phyloP scores from a whole-genome alignment of 1,284 basidiomycete species.

The Pterulicium gracile region DNA sequence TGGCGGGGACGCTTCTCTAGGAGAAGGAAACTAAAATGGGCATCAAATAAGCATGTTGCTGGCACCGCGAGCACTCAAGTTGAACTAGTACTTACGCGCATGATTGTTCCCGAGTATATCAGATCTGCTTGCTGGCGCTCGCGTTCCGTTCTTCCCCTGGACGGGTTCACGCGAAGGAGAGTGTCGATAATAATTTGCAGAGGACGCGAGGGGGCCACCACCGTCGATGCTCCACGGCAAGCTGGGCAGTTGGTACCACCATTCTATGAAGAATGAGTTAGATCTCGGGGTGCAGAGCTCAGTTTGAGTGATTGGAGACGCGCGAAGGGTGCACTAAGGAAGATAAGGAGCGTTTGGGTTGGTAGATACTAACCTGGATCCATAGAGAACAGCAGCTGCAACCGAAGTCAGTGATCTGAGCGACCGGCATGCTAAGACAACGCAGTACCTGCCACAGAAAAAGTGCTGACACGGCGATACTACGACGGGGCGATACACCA shows the following conservation, averaged over 20 bases:
- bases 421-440: slow-evolving; percentile 1
- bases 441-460: slow-evolving; percentile 69
- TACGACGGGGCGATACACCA: slow-evolving; percentile 67
- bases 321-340: neutral
- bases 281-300: neutral
- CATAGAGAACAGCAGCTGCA: slow-evolving; percentile 63
- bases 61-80: neutral
- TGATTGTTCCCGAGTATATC: slow-evolving; percentile 53
- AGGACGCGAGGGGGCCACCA: slow-evolving; percentile 56
- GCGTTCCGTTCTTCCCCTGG: slow-evolving; percentile 47
- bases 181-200: slow-evolving; percentile 61
- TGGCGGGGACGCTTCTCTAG: slow-evolving; percentile 63
- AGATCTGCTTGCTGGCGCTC: slow-evolving; percentile 71
- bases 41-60: neutral
- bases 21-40: slow-evolving; percentile 53
- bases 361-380: slow-evolving; percentile 53
- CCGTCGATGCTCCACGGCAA: slow-evolving; percentile 55
- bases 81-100: slow-evolving; percentile 50
- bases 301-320: too few species aligned
- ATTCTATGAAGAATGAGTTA: slow-evolving; percentile 36
- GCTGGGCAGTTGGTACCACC: slow-evolving; percentile 72
- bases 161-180: slow-evolving; percentile 52
- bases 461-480: slow-evolving; percentile 75
- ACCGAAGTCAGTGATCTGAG: slow-evolving; percentile 9
- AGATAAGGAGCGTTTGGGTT: neutral